Percentiles rank a stretch among this genome's conserved stretches.
These are phyloP conservation scores for Calonectria leucothoes DNA, from an alignment of 2,329 filamentous ascomycete genomes.

Conservation along the genomic window DNA sequence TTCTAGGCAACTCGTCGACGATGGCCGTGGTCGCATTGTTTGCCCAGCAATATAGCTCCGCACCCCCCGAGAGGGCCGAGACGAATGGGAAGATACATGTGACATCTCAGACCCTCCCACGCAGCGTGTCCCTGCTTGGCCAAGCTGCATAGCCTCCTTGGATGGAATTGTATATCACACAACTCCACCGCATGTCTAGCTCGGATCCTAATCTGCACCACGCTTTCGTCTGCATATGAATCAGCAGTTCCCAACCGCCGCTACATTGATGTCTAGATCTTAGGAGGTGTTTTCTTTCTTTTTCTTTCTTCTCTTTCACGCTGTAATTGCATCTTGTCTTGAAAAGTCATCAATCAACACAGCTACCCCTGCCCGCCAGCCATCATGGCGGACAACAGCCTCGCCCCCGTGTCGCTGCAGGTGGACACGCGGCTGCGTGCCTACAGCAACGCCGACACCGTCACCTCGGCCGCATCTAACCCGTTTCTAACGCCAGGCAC, in stretches of 20 bases:
- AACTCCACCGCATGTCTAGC: neutral
- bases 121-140: neutral
- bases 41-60: neutral
- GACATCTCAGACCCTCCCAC: neutral
- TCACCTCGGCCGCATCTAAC: neutral
- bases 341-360: no score
- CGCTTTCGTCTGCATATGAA: conserved; percentile 1
- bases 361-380: no score
- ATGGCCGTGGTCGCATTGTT: neutral
- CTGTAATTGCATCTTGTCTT: no score
- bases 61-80: neutral
- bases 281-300: neutral
- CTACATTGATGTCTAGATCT: neutral
- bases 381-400: neutral
- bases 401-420: neutral
- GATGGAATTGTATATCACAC: conserved; percentile 4
- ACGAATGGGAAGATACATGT: neutral
- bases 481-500: conserved; percentile 1
- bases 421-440: conserved; percentile 2
- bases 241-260: neutral
- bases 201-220: neutral
- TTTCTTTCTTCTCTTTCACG: neutral
- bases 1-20: neutral
- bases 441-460: conserved; percentile 6
- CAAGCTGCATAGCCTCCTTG: neutral